These are phyloP conservation scores for Ensete glaucum DNA, from an alignment of 176 grass and related monocot species.

Conservation along the genomic window DNA sequence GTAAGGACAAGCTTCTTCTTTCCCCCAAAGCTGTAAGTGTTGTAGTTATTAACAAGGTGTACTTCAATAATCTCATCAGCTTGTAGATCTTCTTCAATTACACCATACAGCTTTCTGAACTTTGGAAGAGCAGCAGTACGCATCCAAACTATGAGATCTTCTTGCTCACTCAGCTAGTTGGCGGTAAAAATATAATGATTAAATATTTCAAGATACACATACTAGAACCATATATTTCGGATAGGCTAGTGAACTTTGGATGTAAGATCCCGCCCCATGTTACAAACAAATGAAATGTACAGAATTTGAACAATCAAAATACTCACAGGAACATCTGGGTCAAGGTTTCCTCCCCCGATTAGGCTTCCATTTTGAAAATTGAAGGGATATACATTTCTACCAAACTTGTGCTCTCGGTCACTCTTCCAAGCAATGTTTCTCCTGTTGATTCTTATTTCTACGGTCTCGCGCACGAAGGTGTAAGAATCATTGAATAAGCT, in stretches of 20 bases:
- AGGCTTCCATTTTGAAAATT: constrained; percentile 93
- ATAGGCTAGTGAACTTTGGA: background rate
- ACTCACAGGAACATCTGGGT: constrained; percentile 70
- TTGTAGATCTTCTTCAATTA: constrained; percentile 68
- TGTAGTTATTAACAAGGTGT: constrained; percentile 81
- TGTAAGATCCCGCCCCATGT: background rate
- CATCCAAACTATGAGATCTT: constrained; percentile 98
- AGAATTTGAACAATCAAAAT: background rate
- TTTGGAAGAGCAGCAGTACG: constrained; percentile 69
- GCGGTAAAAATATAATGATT: constrained; percentile 5
- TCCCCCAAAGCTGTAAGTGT: constrained; percentile 75
- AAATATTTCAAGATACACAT: constrained; percentile 6
- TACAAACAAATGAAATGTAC: background rate
- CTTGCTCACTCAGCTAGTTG: constrained; percentile 72
- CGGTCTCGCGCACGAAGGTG: constrained; percentile 40
- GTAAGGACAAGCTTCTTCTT: constrained; percentile 72
- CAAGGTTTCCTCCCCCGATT: constrained; percentile 75
- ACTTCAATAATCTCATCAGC: constrained; percentile 42
- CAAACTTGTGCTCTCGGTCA: constrained; percentile 79
- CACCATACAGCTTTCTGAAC: constrained; percentile 81
- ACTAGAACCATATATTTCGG: constrained; percentile 8
- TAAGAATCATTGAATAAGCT: constrained; percentile 98
- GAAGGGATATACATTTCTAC: constrained; percentile 84
- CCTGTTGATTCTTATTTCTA: constrained; percentile 48
- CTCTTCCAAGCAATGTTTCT: constrained; percentile 90